Base-by-base conservation (phyloP, 2,329 filamentous ascomycete genomes). In the Coniella lustricola region DNA sequence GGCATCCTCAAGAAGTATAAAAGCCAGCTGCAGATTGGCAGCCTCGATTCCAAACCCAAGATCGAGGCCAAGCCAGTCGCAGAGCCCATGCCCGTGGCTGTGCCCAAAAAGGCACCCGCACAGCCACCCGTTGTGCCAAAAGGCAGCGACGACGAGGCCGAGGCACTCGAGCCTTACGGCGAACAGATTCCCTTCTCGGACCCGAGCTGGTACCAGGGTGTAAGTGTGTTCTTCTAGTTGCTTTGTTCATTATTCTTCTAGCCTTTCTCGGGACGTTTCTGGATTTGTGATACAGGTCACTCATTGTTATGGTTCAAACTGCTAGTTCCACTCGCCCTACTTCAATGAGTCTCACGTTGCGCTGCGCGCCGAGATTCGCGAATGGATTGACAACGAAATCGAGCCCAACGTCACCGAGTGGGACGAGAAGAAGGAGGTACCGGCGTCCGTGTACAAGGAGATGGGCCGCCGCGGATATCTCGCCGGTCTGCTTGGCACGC, bases 401-500 rank as follows among this genome's bases (percentile, higher is more conserved):
- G 90, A 95, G 73, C 91, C 93, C 18, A 78, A 91, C 59, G 88
- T 97, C 49, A 86, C 82, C 35, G 93, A 98, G 67, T 98, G 93
- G 93, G 93, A 98, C 59, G 93, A 97, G 75, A 87, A 84, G 59
- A 94, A 90, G 74, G 80, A 84, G 63, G 90, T 97, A 2, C 91
- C 93, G 0, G 81, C 87, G 39, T 78, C 81, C 58, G 87, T 98
- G 62, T 98, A 95, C 79, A 91, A 95, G 73, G 82, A 93, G 65
- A 93, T 96, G 85, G 93, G 93, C 50, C 84, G 89, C 55, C 82
- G 87, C 39, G 93, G 93, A 35, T 98, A 96, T 65, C 79, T 98
- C 16, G 85, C 90, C n/a, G 93, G 93, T 57, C 75, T 97, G 50
- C 75, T 98, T 55, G 93, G 91, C 56, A 78, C 88, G 54, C 76